Base-by-base conservation (phyloP, 192 early-diverging fungal species). In the Coemansia sp. region DNA sequence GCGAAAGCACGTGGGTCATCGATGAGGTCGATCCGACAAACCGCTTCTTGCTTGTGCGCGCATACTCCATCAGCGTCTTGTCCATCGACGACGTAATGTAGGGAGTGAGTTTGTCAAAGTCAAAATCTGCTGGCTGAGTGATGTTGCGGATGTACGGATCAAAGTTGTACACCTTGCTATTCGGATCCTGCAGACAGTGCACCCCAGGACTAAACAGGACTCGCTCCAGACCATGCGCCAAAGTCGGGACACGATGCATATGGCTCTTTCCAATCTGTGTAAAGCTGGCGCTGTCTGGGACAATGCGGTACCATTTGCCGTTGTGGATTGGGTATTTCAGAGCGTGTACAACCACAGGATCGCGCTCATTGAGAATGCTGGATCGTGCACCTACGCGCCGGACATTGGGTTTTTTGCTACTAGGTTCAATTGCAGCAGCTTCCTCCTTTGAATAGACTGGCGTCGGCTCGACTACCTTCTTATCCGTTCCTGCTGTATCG, bases 1-100 rank as follows among this genome's bases (percentile, higher is more conserved):
- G 90, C 3, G 91, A 85, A 3, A 97, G 67, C 2, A 88, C 66
- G 14, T 84, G 71, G 22, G 91, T 90, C 66, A 93, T 88, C 4
- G 93, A 95, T 16, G 94, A 95, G 2, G 95, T 97, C n/a, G 94
- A 95, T 16, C 92, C 89, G 22, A 86, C 80, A 82, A 89, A 97
- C 57, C 72, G 78, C 58, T 69, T 65, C 0, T 82, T 74, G 38
- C 81, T 64, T 3, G 67, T 24, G 21, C 68, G 70, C 0, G 92
- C 86, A 65, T 87, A 73, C 0, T 71, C 60, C 19, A 81, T 67
- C 28, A 92, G 65, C 14, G 63, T 62, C 62, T 67, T 48, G 71
- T 97, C 94, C 56, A 83, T 65, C 5, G 93, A 94, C 0, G 95
- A 89, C 1, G 88, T 91, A 25, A 86, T 87, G 59, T 92, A 97